Conservation (phyloP, 805 yeast genomes). For the Kazachstania kunashirensis region DNA sequence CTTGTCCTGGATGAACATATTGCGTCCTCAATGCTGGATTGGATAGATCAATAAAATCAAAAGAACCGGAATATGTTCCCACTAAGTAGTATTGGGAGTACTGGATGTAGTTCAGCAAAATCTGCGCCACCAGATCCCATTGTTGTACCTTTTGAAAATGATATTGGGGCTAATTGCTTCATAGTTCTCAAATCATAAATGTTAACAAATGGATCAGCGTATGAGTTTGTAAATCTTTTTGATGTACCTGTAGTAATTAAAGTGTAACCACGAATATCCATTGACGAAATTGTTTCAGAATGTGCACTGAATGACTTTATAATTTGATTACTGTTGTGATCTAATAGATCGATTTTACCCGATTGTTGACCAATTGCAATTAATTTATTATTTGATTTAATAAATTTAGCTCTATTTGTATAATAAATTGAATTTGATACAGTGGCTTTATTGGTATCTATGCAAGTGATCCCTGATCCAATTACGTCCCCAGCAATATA, state of each 20-base stretch:
- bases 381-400: slow-evolving; percentile 44
- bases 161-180: slow-evolving; percentile 65
- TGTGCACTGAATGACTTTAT: slow-evolving; percentile 51
- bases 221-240: slow-evolving; percentile 45
- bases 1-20: slow-evolving; percentile 30
- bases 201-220: slow-evolving; percentile 72
- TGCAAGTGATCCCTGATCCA: slow-evolving; percentile 31
- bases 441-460: slow-evolving; percentile 35
- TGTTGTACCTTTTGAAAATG: slow-evolving; percentile 50
- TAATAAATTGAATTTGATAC: slow-evolving; percentile 35
- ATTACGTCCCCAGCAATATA: slow-evolving; percentile 35
- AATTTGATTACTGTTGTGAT: slow-evolving; percentile 40
- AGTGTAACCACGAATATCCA: slow-evolving; percentile 55
- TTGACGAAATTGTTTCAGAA: slow-evolving; percentile 50
- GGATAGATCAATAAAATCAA: slow-evolving; percentile 75
- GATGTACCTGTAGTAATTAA: slow-evolving; percentile 78
- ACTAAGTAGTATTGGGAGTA: slow-evolving; percentile 70
- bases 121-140: slow-evolving; percentile 67
- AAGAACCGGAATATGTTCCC: slow-evolving; percentile 67
- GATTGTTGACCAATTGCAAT: slow-evolving; percentile 48
- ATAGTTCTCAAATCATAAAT: slow-evolving; percentile 70
- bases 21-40: slow-evolving; percentile 48
- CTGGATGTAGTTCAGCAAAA: slow-evolving; percentile 77
- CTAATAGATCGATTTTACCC: slow-evolving; percentile 58
- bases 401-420: slow-evolving; percentile 35